Percentiles rank a stretch among this genome's conserved stretches.
phyloP scores from a whole-genome alignment of 305 asterid genomes.

The Fraxinus floribunda region DNA sequence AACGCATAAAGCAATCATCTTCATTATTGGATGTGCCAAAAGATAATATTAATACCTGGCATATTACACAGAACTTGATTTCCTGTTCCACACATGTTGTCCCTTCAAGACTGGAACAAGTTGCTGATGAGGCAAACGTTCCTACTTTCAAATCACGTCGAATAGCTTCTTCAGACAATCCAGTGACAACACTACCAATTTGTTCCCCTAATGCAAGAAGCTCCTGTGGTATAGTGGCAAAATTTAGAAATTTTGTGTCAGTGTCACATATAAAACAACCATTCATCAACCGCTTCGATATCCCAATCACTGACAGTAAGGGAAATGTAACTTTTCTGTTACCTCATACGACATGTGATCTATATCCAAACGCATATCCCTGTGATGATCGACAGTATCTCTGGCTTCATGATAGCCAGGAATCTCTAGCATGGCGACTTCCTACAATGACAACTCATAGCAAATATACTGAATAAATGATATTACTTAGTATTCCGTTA shows the following conservation, averaged over 20 bases:
- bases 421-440: constrained; percentile 74
- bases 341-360: constrained; percentile 39
- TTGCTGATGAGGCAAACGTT: constrained; percentile 35
- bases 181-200: constrained; percentile 66
- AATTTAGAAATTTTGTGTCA: constrained; percentile 1
- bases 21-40: neutral
- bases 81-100: constrained; percentile 40
- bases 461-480: constrained; percentile 4
- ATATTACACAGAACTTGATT: constrained; percentile 62
- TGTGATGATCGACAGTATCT: constrained; percentile 65
- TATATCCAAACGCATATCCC: constrained; percentile 76
- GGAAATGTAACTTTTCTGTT: neutral
- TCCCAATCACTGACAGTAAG: neutral
- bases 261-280: neutral
- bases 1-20: neutral
- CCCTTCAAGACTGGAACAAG: constrained; percentile 33
- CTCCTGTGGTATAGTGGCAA: constrained; percentile 45
- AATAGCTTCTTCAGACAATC: constrained; percentile 47
- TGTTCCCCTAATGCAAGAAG: constrained; percentile 78
- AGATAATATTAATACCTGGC: constrained; percentile 58
- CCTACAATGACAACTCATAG: constrained; percentile 42
- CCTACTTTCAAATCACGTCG: constrained; percentile 39
- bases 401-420: constrained; percentile 62
- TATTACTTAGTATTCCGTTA: constrained; percentile 1
- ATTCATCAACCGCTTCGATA: neutral